Evolutionary conservation across 2,329 filamentous ascomycete species (phyloP).

Genomic region (Penicillium janthinellum): DNA sequence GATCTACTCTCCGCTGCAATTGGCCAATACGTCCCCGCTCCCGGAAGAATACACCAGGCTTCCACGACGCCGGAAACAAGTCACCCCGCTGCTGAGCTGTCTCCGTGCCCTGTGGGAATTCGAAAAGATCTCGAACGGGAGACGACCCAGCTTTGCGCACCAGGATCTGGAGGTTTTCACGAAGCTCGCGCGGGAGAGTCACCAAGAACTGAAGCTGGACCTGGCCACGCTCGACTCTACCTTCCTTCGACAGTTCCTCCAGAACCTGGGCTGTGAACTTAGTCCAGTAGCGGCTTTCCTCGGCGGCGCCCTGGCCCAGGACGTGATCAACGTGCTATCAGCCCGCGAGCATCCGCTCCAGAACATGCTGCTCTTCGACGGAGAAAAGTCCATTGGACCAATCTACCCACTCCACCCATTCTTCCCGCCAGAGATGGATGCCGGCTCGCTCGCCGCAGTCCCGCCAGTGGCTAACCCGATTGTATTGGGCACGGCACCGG

Average conservation of each 20-base stretch:
- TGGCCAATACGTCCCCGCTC: constrained; percentile 79
- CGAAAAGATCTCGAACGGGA: constrained; percentile 59
- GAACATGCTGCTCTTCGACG: constrained; percentile 91
- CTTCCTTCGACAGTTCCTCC: constrained; percentile 79
- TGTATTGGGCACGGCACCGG: constrained; percentile 13
- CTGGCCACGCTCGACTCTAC: constrained; percentile 67
- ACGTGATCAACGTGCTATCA: constrained; percentile 94
- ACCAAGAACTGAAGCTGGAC: constrained; percentile 72
- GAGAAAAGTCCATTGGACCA: constrained; percentile 73
- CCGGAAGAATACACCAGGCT: constrained; percentile 69
- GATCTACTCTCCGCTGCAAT: constrained; percentile 80
- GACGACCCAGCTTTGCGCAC: constrained; percentile 57
- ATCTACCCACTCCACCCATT: constrained; percentile 81
- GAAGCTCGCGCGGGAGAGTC: constrained; percentile 72
- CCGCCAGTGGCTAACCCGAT: constrained; percentile 32
- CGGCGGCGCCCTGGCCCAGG: constrained; percentile 87
- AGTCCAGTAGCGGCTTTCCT: constrained; percentile 86
- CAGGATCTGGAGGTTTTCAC: constrained; percentile 77
- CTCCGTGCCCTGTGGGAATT: constrained; percentile 91
- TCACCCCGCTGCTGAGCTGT: constrained; percentile 83
- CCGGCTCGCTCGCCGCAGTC: constrained; percentile 31
- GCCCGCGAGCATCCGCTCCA: constrained; percentile 92
- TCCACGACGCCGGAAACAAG: constrained; percentile 68
- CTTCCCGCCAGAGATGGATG: constrained; percentile 41
- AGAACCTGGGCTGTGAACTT: constrained; percentile 82